Percentiles rank a stretch among this genome's conserved stretches.
phyloP scores from a whole-genome alignment of 1,284 basidiomycete species.

The Dichomitus squalens region DNA sequence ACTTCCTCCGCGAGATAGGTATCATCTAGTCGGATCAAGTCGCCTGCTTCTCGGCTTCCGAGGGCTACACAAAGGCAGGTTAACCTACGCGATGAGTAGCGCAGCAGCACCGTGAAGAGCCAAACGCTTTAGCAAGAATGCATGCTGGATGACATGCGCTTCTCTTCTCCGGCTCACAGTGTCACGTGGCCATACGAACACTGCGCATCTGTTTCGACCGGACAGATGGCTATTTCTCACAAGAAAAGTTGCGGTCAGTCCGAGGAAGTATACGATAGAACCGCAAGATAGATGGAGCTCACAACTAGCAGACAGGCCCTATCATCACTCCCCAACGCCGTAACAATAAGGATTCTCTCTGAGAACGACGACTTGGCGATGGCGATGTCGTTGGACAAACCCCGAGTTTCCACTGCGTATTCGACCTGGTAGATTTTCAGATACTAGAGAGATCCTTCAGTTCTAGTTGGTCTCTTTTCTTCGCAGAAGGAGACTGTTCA shows the following conservation, averaged over 20 bases:
- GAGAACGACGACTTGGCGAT: neutral
- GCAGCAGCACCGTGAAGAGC: neutral
- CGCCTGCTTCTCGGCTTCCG: neutral
- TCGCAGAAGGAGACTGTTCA: too few relatives aligned
- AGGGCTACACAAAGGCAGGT: neutral
- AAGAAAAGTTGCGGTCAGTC: neutral
- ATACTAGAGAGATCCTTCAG: neutral
- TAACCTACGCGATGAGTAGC: neutral
- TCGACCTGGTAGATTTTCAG: too few relatives aligned
- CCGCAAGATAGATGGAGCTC: neutral
- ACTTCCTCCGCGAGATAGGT: neutral
- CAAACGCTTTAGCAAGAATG: neutral
- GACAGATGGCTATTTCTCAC: neutral
- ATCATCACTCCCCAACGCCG: neutral
- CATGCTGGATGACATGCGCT: neutral
- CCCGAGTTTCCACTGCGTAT: too few relatives aligned
- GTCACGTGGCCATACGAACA: slow-evolving; percentile 6
- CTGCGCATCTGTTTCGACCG: slow-evolving; percentile 1
- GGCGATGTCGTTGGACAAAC: too few relatives aligned
- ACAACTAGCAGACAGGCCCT: neutral
- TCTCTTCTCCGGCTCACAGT: neutral
- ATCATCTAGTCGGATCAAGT: slow-evolving; percentile 4
- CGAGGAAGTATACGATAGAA: neutral
- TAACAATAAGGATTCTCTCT: neutral
- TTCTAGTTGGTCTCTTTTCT: too few relatives aligned